Evolutionary conservation across 2,329 filamentous ascomycete genomes (phyloP).

Genomic region (Knufia petricola): DNA sequence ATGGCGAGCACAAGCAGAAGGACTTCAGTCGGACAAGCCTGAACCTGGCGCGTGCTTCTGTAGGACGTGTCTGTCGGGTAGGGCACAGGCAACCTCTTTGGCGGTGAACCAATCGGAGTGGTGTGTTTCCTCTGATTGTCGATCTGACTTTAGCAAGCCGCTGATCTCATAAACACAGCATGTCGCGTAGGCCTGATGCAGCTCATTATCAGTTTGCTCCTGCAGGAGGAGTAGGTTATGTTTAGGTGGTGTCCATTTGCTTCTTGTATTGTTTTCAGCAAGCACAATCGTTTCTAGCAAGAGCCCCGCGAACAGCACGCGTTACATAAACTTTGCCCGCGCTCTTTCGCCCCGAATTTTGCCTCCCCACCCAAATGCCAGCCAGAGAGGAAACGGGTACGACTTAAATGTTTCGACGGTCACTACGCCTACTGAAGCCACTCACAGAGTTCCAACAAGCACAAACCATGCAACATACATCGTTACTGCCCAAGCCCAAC

Average conservation of each 20-base stretch:
- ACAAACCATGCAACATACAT: slow-evolving; percentile 16
- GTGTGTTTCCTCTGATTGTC: slow-evolving; percentile 4
- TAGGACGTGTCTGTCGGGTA: not conserved
- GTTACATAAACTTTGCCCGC: not conserved
- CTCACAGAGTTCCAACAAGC: slow-evolving; percentile 9
- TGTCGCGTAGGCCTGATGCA: not conserved
- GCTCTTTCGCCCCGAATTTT: not conserved
- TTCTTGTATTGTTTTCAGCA: not conserved
- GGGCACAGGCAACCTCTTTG: too few relatives aligned
- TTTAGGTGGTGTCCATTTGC: not conserved
- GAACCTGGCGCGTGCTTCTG: not conserved
- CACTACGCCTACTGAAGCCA: not conserved
- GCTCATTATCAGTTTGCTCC: not conserved
- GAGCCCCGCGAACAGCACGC: not conserved
- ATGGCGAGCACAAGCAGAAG: not conserved
- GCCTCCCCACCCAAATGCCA: not conserved
- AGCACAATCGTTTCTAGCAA: not conserved
- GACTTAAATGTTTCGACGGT: not conserved
- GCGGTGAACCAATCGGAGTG: slow-evolving; percentile 9
- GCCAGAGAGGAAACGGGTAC: not conserved
- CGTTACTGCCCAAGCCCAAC: slow-evolving; percentile 19
- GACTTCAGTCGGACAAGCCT: too few relatives aligned
- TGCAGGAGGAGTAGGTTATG: not conserved
- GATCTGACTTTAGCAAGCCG: not conserved
- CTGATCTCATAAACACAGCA: slow-evolving; percentile 8